Evolutionary conservation across 2,329 filamentous ascomycete species (phyloP), one percentile per base, ranked within the genome.

Genomic region (Thelonectria blattea): DNA sequence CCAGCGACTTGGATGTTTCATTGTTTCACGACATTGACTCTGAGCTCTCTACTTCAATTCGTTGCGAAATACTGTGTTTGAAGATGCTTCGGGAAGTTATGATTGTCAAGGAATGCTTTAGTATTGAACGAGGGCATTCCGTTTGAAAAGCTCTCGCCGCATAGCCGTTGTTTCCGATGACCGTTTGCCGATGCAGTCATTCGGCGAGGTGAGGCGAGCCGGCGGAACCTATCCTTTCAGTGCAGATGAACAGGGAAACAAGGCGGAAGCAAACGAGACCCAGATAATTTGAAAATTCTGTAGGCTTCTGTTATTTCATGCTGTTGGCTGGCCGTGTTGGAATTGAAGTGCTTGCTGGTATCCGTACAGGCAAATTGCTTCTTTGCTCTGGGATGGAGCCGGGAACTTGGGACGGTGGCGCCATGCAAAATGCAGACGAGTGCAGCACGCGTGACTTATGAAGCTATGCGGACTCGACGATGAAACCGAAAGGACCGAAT

Each of bases 171-270:
- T 15, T 15, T 37, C 34, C 34, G 34, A 37, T 11, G 7, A 2
- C 34, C 3, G 34, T 42, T 37, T 30, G 52, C 63, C 63, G 63
- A 59, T 52, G 60, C 54, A 68, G 66, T 68, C 66, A 68, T 64
- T 54, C 58, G 52, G 65, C 51, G 51, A 48, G 50, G 51, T 56
- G 58, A 34, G 34, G 34, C 7, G 50, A 49, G 55, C 48, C 53
- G 60, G 56, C 55, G 58, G 63, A 58, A 59, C 54, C 54, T 62
- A 52, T 60, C 54, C 61, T 52, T 37, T 37, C 11, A 7, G 5
- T 30, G 27, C 27, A 30, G 8, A 30, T 9, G 27, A 30, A 30
- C 5, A 6, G 27, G 27, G 9, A 30, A 30, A 37, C 12, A 37
- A 11, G 12, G 34, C 11, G 7, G 34, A 14, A 37, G 34, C 27